Evolutionary conservation across 495 filamentous ascomycete genomes (phyloP).

Genomic region (Penicillium pulvis): DNA sequence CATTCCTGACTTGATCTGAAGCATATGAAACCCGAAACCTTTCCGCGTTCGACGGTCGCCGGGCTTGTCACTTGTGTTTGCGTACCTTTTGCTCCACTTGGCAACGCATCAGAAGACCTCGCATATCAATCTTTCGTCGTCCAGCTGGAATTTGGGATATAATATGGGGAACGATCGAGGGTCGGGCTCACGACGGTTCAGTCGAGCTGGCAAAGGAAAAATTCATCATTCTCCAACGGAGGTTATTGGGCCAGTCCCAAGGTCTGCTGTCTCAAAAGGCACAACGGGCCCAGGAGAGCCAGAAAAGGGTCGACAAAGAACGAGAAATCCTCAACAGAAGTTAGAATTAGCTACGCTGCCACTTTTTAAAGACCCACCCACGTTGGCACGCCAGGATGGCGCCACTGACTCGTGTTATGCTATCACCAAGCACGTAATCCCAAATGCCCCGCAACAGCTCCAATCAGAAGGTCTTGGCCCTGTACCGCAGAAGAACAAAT

Average conservation of each 20-base stretch:
- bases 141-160: background rate
- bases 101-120: background rate
- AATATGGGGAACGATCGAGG: background rate
- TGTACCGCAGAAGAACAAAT: background rate
- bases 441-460: background rate
- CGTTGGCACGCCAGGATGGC: background rate
- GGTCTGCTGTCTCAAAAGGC: background rate
- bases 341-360: conserved; percentile 1
- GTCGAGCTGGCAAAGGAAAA: background rate
- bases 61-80: background rate
- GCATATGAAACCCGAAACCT: too few relatives aligned
- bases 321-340: background rate
- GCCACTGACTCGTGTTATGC: conserved; percentile 1
- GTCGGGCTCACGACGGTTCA: background rate
- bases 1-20: background rate
- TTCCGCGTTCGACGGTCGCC: background rate
- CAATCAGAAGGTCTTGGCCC: background rate
- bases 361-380: conserved; percentile 3
- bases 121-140: background rate
- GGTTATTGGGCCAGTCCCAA: background rate
- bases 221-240: background rate
- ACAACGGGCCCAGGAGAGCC: background rate
- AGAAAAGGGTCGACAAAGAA: background rate
- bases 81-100: background rate
- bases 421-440: conserved; percentile 17